phyloP scores from a whole-genome alignment of 345 rosid species.

The Arabis alpina region DNA sequence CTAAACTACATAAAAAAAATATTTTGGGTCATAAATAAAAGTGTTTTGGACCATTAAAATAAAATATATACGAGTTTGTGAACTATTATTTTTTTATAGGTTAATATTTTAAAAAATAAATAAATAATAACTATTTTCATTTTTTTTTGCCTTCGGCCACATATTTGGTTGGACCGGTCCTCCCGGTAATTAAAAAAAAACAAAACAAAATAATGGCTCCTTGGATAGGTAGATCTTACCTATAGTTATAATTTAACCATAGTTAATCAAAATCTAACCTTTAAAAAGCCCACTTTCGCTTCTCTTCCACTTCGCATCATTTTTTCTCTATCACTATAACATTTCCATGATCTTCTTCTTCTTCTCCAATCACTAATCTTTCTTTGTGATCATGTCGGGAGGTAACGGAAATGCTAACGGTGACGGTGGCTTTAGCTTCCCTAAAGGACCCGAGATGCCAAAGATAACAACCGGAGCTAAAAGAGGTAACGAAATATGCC shows the following conservation, averaged over 20 bases:
- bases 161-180: too few relatives aligned
- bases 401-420: slow-evolving; percentile 45
- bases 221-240: slow-evolving; percentile 30
- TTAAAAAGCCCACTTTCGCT: slow-evolving; percentile 35
- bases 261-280: slow-evolving; percentile 36
- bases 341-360: slow-evolving; percentile 36
- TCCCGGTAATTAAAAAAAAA: too few relatives aligned
- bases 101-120: too few relatives aligned
- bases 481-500: slow-evolving; percentile 57
- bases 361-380: slow-evolving; percentile 33
- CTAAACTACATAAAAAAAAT: too few relatives aligned
- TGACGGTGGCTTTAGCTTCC: slow-evolving; percentile 49
- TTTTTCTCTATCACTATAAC: background rate
- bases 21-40: too few relatives aligned
- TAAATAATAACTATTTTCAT: too few relatives aligned
- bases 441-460: slow-evolving; percentile 43
- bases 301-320: slow-evolving; percentile 41
- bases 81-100: too few relatives aligned
- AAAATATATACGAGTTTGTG: too few relatives aligned
- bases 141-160: too few relatives aligned
- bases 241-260: slow-evolving; percentile 33
- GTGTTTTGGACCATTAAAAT: too few relatives aligned
- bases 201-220: slow-evolving; percentile 4
- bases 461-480: slow-evolving; percentile 47
- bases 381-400: slow-evolving; percentile 17